Conservation (phyloP, 2,329 filamentous ascomycete species). For the Apiospora kogelbergensis region DNA sequence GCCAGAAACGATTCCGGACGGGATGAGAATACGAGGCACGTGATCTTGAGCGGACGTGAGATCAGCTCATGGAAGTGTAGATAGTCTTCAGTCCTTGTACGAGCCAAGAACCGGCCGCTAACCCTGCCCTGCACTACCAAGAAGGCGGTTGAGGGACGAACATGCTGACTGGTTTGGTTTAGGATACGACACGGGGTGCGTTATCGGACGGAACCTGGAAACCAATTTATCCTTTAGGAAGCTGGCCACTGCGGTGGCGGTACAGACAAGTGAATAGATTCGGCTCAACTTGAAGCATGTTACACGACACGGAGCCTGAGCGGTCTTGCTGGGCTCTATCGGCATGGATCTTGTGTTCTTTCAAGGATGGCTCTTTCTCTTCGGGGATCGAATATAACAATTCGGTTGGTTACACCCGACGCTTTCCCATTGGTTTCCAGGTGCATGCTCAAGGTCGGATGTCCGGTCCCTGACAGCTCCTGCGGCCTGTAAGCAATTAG, state of each 20-base stretch:
- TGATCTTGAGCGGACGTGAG: background rate
- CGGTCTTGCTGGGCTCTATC: background rate
- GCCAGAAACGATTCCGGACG: background rate
- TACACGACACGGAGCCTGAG: background rate
- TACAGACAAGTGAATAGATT: background rate
- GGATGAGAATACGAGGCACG: constrained; percentile 1
- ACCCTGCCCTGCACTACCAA: background rate
- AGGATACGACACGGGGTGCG: background rate
- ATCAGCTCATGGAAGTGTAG: background rate
- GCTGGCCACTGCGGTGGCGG: background rate
- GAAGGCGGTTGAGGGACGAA: background rate
- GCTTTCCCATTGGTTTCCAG: background rate
- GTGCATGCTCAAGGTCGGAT: background rate
- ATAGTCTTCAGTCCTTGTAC: background rate
- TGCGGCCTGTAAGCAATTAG: background rate
- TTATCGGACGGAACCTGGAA: background rate
- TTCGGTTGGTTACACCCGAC: background rate
- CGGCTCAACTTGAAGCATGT: background rate
- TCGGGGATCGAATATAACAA: background rate
- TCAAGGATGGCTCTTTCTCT: background rate
- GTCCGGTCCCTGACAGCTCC: background rate
- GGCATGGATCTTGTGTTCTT: background rate
- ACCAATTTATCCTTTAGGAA: background rate
- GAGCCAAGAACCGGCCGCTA: background rate
- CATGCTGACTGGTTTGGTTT: background rate